Evolutionary conservation across 2,329 filamentous ascomycete species (phyloP).

Genomic region (Pyrenochaeta sp.): DNA sequence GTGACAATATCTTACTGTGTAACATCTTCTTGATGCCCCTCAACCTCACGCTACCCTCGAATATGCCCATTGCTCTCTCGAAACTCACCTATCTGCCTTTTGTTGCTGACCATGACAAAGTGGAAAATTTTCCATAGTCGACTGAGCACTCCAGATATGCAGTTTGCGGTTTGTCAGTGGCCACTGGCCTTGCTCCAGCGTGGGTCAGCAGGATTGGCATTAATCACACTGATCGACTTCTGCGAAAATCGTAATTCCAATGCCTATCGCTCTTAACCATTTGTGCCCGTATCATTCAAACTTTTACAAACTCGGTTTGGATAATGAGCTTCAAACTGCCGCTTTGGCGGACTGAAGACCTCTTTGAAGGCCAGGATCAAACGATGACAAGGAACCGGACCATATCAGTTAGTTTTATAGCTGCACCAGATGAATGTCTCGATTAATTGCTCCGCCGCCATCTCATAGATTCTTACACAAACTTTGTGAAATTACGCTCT

Average conservation of each 20-base stretch:
- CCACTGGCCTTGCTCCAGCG: conserved; percentile 22
- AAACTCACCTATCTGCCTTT: background rate
- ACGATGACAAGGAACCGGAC: too few species aligned
- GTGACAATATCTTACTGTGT: too few species aligned
- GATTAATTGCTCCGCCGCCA: too few species aligned
- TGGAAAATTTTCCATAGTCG: background rate
- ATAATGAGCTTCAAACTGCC: conserved; percentile 22
- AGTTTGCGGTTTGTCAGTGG: conserved; percentile 9
- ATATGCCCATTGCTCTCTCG: too few species aligned
- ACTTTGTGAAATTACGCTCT: too few species aligned
- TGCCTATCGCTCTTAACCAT: conserved; percentile 7
- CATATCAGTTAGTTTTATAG: too few species aligned
- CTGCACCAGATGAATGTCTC: too few species aligned
- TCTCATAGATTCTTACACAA: too few species aligned
- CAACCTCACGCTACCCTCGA: too few species aligned
- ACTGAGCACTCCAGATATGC: background rate
- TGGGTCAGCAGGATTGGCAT: conserved; percentile 22
- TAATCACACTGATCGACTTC: conserved; percentile 10
- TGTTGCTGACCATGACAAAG: conserved; percentile 2
- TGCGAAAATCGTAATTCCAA: conserved; percentile 13
- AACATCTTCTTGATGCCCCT: too few species aligned
- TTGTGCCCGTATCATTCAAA: conserved; percentile 28
- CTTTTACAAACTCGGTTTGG: conserved; percentile 26
- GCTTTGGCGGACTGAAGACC: conserved; percentile 25
- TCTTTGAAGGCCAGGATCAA: too few species aligned